These are phyloP conservation scores for Hemileccinum impolitum DNA, from an alignment of 768 basidiomycete species.

Conservation along the genomic window DNA sequence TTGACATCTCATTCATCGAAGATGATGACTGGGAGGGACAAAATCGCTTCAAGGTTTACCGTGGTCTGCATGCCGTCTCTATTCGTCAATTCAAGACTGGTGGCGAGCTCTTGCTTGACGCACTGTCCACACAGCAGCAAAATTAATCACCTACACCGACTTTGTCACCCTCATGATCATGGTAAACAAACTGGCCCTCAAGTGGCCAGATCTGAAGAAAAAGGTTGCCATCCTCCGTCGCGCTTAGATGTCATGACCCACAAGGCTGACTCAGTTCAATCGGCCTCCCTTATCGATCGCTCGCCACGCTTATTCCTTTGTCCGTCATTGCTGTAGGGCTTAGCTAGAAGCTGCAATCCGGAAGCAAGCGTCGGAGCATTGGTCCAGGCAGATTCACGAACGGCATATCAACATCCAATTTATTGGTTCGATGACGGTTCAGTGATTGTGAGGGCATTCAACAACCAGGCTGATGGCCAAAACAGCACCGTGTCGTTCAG, in stretches of 20 bases:
- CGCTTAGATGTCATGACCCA: neutral
- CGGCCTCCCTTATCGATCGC: slow-evolving; percentile 1
- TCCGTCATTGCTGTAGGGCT: slow-evolving; percentile 6
- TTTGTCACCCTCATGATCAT: slow-evolving; percentile 87
- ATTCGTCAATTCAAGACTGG: slow-evolving; percentile 89
- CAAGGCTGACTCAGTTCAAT: slow-evolving; percentile 3
- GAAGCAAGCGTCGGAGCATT: neutral
- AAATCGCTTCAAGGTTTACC: slow-evolving; percentile 95
- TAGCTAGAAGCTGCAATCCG: neutral
- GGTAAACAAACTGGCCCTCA: slow-evolving; percentile 69
- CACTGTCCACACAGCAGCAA: slow-evolving; percentile 91
- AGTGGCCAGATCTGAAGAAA: slow-evolving; percentile 86
- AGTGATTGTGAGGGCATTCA: slow-evolving; percentile 40
- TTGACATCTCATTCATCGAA: slow-evolving; percentile 56
- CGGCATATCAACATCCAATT: slow-evolving; percentile 38
- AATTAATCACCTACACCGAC: slow-evolving; percentile 83
- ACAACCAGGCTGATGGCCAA: slow-evolving; percentile 5
- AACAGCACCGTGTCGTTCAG: slow-evolving; percentile 41
- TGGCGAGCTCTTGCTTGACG: slow-evolving; percentile 84
- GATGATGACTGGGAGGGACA: slow-evolving; percentile 97
- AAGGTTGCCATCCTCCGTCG: slow-evolving; percentile 48
- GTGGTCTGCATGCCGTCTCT: slow-evolving; percentile 78
- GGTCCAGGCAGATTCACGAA: neutral
- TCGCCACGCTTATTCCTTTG: slow-evolving; percentile 2
- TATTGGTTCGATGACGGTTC: slow-evolving; percentile 72